Evolutionary conservation across 768 basidiomycete genomes (phyloP), one percentile per base, ranked within the genome.

Genomic region (Gautieria morchelliformis): DNA sequence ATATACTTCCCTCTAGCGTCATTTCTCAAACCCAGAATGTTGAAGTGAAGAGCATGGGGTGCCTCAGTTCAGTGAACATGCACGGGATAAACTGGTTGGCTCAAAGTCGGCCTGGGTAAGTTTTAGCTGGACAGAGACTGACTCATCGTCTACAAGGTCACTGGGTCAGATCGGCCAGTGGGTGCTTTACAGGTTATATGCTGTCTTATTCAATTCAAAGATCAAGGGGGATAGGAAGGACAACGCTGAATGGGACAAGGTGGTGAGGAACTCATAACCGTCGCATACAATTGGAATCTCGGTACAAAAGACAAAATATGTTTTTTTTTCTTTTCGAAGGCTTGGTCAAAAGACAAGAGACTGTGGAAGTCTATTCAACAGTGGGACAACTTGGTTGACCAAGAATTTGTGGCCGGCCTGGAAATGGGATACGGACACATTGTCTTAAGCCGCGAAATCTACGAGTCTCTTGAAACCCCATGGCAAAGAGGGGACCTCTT

Each of bases 301-400:
- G 37, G 41, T 53, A n/a, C 14, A 12, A 59, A 64, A 47, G 67
- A 69, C 12, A 66, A 70, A 60, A 69, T 68, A 69, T 60, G 72
- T 75, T 4, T 76, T n/a, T n/a, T n/a, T n/a, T n/a, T n/a, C n/a
- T 68, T 58, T 69, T 71, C 32, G 64, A 67, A 35, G 70, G 68
- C 32, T 11, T 76, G 74, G 74, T 45, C 48, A 19, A 68, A 71
- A 39, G 69, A 61, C 60, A 60, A 55, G 35, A 41, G 54, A 17
- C 63, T 68, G 11, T 65, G 60, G 52, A 32, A 58, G n/a, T 64
- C 66, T 30, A 61, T 73, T 12, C 65, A 67, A 44, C 59, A 62
- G 32, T 73, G 72, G 72, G 63, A 69, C 20, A 68, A 70, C 52
- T 64, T 73, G 46, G 67, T 73, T 22, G 64, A 69, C 24, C 58